phyloP scores from a whole-genome alignment of 306 rosid species.

The Pachyrhizus erosus region DNA sequence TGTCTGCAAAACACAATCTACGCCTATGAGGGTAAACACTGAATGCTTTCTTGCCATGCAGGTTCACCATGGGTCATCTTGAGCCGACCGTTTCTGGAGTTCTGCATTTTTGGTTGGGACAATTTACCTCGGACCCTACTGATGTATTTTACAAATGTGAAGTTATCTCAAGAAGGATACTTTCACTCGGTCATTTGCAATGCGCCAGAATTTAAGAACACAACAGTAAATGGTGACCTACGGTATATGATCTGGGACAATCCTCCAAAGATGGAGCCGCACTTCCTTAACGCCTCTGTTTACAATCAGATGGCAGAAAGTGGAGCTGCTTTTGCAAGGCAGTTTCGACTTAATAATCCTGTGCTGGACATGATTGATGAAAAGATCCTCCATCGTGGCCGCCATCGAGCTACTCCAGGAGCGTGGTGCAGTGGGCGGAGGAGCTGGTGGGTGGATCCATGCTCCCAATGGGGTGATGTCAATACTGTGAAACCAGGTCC shows the following conservation, averaged over 20 bases:
- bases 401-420: conserved; percentile 61
- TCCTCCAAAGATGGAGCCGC: conserved; percentile 91
- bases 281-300: conserved; percentile 70
- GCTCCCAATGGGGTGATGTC: conserved; percentile 89
- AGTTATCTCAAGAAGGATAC: conserved; percentile 90
- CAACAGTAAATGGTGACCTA: conserved; percentile 82
- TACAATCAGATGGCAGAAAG: conserved; percentile 75
- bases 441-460: conserved; percentile 86
- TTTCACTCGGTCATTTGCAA: conserved; percentile 92
- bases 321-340: conserved; percentile 92
- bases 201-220: conserved; percentile 81
- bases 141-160: conserved; percentile 90
- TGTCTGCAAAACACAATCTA: conserved; percentile 8
- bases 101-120: conserved; percentile 94
- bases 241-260: conserved; percentile 91
- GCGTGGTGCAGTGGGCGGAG: conserved; percentile 85
- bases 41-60: conserved; percentile 56
- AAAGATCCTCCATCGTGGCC: conserved; percentile 74
- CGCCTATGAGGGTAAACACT: not conserved
- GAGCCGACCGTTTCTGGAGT: conserved; percentile 84
- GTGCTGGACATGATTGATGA: conserved; percentile 78
- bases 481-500: conserved; percentile 73
- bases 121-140: conserved; percentile 85
- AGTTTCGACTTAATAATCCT: conserved; percentile 63
- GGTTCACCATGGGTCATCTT: conserved; percentile 95